phyloP scores from a whole-genome alignment of 1,139 yeast species.

The Hyphopichia burtonii region DNA sequence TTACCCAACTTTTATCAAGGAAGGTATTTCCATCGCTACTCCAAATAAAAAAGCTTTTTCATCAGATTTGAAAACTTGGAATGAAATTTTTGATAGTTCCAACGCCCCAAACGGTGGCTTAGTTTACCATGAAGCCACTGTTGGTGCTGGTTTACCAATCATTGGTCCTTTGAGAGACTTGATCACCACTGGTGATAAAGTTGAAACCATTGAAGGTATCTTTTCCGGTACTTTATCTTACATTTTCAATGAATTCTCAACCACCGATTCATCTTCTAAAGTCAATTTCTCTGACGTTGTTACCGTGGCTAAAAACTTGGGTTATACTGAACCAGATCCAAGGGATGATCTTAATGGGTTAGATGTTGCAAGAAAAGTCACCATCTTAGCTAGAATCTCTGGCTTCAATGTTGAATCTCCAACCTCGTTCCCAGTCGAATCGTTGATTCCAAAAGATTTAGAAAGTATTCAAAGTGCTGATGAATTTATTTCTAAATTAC shows the following conservation, averaged over 20 bases:
- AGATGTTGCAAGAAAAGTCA: constrained; percentile 97
- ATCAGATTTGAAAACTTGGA: constrained; percentile 73
- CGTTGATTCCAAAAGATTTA: constrained; percentile 83
- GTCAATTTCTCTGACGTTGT: constrained; percentile 89
- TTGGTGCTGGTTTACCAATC: constrained; percentile 97
- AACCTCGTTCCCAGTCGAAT: constrained; percentile 91
- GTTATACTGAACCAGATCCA: constrained; percentile 99
- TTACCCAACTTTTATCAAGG: constrained; percentile 71
- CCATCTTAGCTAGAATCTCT: constrained; percentile 89
- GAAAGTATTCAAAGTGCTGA: constrained; percentile 71
- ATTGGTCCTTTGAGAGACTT: constrained; percentile 85
- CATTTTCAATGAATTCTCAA: constrained; percentile 89
- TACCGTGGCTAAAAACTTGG: constrained; percentile 79
- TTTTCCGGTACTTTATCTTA: constrained; percentile 96
- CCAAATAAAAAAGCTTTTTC: constrained; percentile 98
- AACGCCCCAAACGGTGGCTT: constrained; percentile 63
- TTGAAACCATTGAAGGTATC: constrained; percentile 90
- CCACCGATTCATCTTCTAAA: constrained; percentile 53
- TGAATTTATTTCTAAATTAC: constrained; percentile 78
- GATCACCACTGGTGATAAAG: constrained; percentile 87
- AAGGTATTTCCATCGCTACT: constrained; percentile 91
- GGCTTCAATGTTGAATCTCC: constrained; percentile 89
- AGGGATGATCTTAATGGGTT: constrained; percentile 97
- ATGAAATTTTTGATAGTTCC: constrained; percentile 59
- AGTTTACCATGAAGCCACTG: constrained; percentile 98